These are phyloP conservation scores for Circinella minor DNA, from an alignment of 371 early-diverging fungal genomes.

Conservation along the genomic window DNA sequence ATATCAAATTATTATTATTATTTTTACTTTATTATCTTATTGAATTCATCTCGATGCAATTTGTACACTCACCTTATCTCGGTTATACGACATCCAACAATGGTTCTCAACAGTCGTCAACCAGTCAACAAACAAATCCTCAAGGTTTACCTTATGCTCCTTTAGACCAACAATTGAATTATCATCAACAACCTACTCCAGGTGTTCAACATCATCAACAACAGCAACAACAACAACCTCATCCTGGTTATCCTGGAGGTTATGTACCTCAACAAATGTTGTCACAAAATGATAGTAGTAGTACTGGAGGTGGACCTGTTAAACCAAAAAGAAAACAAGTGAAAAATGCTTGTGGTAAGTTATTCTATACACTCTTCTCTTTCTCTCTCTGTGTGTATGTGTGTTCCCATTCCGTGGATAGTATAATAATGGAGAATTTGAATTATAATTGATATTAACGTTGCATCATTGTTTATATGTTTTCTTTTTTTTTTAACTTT, in stretches of 20 bases:
- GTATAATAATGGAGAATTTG: background rate
- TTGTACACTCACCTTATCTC: conserved; percentile 15
- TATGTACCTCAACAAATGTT: conserved; percentile 9
- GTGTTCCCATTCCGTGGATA: background rate
- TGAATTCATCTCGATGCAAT: conserved; percentile 19
- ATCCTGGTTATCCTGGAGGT: background rate
- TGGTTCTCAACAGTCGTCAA: background rate
- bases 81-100: conserved; percentile 13
- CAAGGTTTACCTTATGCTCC: background rate
- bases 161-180: background rate
- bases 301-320: conserved; percentile 4
- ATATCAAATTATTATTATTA: too few relatives aligned
- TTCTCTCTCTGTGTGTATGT: too few relatives aligned
- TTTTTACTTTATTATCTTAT: too few relatives aligned
- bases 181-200: conserved; percentile 12
- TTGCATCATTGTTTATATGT: background rate
- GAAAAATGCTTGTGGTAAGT: conserved; percentile 83
- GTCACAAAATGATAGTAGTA: background rate
- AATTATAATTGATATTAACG: background rate
- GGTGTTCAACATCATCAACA: conserved; percentile 9
- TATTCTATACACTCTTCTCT: background rate
- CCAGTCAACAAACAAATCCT: conserved; percentile 1
- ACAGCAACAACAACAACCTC: conserved; percentile 14
- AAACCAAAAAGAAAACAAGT: conserved; percentile 69
- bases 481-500: background rate